Evolutionary conservation across 23 red algal species (phyloP), one percentile per base, ranked within the genome.

Genomic region (Pyropia yezoensis): DNA sequence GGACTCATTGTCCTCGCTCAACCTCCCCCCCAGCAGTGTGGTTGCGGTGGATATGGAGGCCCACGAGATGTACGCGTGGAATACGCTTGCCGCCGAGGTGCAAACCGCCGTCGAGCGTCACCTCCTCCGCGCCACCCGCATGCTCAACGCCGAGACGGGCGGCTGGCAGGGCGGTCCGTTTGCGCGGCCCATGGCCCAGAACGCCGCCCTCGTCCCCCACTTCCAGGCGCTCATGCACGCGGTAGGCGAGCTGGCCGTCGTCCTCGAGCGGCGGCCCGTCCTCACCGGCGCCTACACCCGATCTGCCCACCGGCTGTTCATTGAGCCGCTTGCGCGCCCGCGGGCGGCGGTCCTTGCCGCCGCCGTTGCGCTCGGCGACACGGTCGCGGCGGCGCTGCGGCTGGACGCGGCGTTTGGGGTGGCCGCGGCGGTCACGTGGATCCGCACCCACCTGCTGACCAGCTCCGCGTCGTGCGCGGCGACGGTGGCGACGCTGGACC

Each of bases 211-310:
- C 21, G 24, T 76, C 26, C 27, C 71, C 45, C 70, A 87, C 49
- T 87, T 87, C 60, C 62, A 76, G 20, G 69, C 82, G 3, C 30
- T 87, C 54, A 63, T 61, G 14, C 61, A 76, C 15, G 70, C 62
- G 28, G 21, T 87, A 3, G 47, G 53, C 25, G 82, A 87, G 62
- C 74, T 87, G 69, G 82, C 70, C 14, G 57, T 49, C 45, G 50
- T 87, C 22, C 47, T 87, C 21, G 82, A 65, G 27, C 57, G 82
- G 18, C 12, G 57, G 29, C 82, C 82, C 24, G 67, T 87, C n/a
- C 75, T 73, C 49, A 76, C 82, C 23, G 61, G 30, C 27, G 74
- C 69, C 14, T 87, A 87, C 62, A 65, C 71, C 11, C 61, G 33
- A 33, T 69, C 71, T 21, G 71, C 75, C 9, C 75, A 73, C 52